Percentiles rank a stretch among this genome's conserved stretches.
phyloP scores from a whole-genome alignment of 441 rosid genomes.

The Macaranga tanarius region DNA sequence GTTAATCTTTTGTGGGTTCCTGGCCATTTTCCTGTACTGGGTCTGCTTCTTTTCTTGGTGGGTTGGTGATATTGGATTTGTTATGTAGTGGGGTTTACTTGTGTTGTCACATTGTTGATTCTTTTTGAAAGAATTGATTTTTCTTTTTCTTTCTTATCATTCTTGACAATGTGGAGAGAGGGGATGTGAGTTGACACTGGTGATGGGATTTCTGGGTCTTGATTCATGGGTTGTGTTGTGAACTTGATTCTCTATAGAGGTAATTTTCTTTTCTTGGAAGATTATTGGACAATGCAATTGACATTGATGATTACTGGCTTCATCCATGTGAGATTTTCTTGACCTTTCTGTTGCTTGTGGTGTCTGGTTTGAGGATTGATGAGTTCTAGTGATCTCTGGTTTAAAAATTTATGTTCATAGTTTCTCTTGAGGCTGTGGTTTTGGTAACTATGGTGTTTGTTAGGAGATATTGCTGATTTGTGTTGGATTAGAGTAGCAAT shows the following conservation, averaged over 20 bases:
- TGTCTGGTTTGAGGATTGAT: neutral
- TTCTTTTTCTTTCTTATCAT: neutral
- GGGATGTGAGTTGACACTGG: neutral
- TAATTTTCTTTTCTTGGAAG: neutral
- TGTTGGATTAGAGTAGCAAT: constrained; percentile 33
- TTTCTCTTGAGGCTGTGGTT: neutral
- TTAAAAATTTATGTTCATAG: neutral
- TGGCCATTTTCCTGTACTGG: neutral
- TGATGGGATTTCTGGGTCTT: neutral
- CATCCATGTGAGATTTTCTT: neutral
- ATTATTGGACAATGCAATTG: constrained; percentile 4
- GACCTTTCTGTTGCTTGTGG: neutral
- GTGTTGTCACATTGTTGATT: constrained; percentile 3
- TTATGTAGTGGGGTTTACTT: neutral
- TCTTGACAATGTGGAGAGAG: constrained; percentile 12
- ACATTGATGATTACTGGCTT: neutral
- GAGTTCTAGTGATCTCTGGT: neutral
- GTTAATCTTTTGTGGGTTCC: neutral
- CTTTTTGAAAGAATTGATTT: constrained; percentile 7
- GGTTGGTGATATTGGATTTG: neutral
- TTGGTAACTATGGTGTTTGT: constrained; percentile 13
- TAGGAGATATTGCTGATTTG: constrained; percentile 23
- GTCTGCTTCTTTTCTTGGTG: constrained; percentile 2
- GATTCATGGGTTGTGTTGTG: constrained; percentile 4
- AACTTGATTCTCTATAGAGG: neutral